Percentiles rank a stretch among this genome's conserved stretches.
Conservation (phyloP, 2,329 filamentous ascomycete species). For the Geoglossum cookeanum region DNA sequence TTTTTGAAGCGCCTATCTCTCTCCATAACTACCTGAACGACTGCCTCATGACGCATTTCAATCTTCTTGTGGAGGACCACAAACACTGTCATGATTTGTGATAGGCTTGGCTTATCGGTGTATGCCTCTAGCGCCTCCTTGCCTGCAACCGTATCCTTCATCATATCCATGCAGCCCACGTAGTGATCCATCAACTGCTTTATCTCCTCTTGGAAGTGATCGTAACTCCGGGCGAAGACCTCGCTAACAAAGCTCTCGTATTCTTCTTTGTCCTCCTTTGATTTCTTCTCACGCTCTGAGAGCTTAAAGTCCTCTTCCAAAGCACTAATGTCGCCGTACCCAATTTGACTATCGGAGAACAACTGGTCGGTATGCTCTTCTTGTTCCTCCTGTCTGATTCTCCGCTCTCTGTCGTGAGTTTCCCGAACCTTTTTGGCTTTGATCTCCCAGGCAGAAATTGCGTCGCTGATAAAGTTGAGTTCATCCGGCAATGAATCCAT, state of each 20-base stretch:
- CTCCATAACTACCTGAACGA: slow-evolving; percentile 12
- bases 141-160: slow-evolving; percentile 6
- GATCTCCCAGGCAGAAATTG: slow-evolving; percentile 10
- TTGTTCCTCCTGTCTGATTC: slow-evolving; percentile 12
- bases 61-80: slow-evolving; percentile 10
- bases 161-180: slow-evolving; percentile 7
- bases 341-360: slow-evolving; percentile 13
- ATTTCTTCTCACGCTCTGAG: slow-evolving; percentile 11
- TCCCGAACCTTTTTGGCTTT: slow-evolving; percentile 11
- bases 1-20: slow-evolving; percentile 13
- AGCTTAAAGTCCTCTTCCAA: slow-evolving; percentile 14
- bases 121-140: slow-evolving; percentile 6
- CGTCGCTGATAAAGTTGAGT: slow-evolving; percentile 12
- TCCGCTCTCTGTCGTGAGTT: slow-evolving; percentile 11
- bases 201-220: slow-evolving; percentile 14
- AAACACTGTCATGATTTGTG: slow-evolving; percentile 10
- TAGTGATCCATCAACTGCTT: slow-evolving; percentile 14
- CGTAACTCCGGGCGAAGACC: slow-evolving; percentile 14
- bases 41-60: slow-evolving; percentile 13
- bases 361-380: slow-evolving; percentile 12
- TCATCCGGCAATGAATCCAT: slow-evolving; percentile 11
- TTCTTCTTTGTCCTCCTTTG: slow-evolving; percentile 14
- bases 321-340: slow-evolving; percentile 14
- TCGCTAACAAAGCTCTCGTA: slow-evolving; percentile 14
- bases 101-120: slow-evolving; percentile 10